Evolutionary conservation across 306 rosid genomes (phyloP), one percentile per base, ranked within the genome.

Genomic region (Vachellia collinsii): DNA sequence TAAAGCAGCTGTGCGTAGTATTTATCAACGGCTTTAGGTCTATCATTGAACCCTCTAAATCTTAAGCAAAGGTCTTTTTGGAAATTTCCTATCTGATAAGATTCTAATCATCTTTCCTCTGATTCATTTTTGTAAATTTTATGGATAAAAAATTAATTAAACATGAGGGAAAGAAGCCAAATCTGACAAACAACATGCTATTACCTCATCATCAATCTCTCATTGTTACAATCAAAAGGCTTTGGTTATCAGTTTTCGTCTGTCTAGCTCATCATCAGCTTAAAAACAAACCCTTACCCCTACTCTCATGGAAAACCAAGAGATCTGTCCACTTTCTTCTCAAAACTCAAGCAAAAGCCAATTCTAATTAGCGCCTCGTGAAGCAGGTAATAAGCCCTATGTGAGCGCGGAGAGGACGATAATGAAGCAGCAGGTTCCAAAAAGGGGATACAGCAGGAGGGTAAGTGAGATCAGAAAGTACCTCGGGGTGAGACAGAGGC

Each of bases 401-500:
- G 82, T 25, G 51, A 82, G 63, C 10, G 77, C 53, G 70, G 84
- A 75, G 61, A 34, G 38, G 46, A 76, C 63, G 34, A 56, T 22
- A 16, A 84, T 22, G 66, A 76, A 76, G 81, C 34, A 29, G 34
- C 34, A 0, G 34, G 71, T 61, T 74, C 70, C 79, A 73, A 77
- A 80, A 81, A 67, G 36, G 81, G 44, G 36, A 70, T 77, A 62
- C 58, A 5, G 7, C 34, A 29, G 34, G 70, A 37, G 16, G 22
- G 85, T 72, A 56, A 50, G 47, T 53, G 87, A 84, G 37, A 88
- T 29, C 34, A 29, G 83, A 74, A 94, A 88, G 86, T 94, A 83
- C 71, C 83, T 92, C 9, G 98, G 98, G 66, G 98, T 94, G 63
- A 91, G 98, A 81, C 92, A 91, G 72, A 90, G 98, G 78, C 98